Evolutionary conservation across 2,329 filamentous ascomycete species (phyloP), one percentile per base, ranked within the genome.

Genomic region (Fusarium nisikadoi): DNA sequence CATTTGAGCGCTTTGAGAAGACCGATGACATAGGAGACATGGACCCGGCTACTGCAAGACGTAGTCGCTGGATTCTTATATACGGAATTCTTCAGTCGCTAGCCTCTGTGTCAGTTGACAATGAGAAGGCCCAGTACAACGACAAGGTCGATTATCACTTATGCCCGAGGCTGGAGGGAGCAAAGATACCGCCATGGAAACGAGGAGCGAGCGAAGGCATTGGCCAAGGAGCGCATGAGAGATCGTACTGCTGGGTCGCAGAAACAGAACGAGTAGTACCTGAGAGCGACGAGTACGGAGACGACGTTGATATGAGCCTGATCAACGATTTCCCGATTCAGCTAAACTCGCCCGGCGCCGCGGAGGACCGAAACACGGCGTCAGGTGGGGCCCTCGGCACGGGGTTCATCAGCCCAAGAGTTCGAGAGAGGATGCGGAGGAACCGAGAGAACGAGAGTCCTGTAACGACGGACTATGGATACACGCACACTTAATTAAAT

Each of bases 61-160:
- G 86, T 16, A 89, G 87, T 14, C 86, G 89, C 27, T 91, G 89
- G 89, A 81, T 90, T 8, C 81, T 91, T 7, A 84, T 91, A 27
- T 91, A 91, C 73, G 87, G 86, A 6, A 80, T 91, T 16, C 79
- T 91, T 20, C 89, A 91, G 78, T 87, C 86, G 1, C 83, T 91
- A 4, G 88, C 88, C 5, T 86, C 86, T 29, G 82, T 91, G 11
- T 86, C 87, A 0, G 88, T 90, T 3, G 89, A 91, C 65, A 84
- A 86, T 2, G 87, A 86, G 16, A 83, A 84, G 42, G 81, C 89
- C 13, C 84, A 85, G 17, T 87, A 88, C 77, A 83, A 81, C 7
- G 85, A 87, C 10, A 83, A 81, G 12, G 88, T 90, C 5, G 70
- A 84, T 23, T 91, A 91, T 75, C 88, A 90, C 74, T 81, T 91